phyloP scores from a whole-genome alignment of 768 basidiomycete species.

The Rhodotorula graminis region DNA sequence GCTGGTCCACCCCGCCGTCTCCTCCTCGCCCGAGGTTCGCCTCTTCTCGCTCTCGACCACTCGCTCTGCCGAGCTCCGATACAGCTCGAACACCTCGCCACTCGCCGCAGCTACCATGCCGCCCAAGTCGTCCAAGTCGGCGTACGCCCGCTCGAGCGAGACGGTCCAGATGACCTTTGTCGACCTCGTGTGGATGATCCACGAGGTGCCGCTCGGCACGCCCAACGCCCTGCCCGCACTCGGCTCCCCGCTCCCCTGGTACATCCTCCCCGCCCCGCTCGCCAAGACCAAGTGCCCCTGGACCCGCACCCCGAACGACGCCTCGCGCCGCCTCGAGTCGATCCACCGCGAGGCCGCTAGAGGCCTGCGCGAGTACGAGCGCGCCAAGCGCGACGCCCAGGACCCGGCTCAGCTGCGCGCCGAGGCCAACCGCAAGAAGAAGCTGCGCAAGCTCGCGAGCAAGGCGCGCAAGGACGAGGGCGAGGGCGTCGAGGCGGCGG shows the following conservation, averaged over 20 bases:
- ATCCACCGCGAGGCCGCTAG: not conserved
- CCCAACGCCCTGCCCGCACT: not conserved
- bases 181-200: conserved; percentile 8
- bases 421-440: conserved; percentile 12
- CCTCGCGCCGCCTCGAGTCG: not conserved
- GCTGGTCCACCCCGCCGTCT: too few species aligned
- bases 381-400: not conserved
- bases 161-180: not conserved
- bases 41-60: too few species aligned
- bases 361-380: not conserved
- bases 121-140: not conserved
- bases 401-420: not conserved
- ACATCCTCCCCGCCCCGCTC: conserved; percentile 5
- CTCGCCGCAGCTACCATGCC: not conserved
- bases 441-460: not conserved
- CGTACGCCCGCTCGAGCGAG: not conserved
- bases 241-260: conserved; percentile 1
- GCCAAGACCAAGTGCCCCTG: not conserved
- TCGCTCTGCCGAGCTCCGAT: too few species aligned
- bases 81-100: not conserved
- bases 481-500: not conserved
- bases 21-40: too few species aligned
- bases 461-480: not conserved
- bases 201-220: conserved; percentile 1
- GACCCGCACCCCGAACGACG: not conserved